Evolutionary conservation across 2,329 filamentous ascomycete genomes (phyloP).

Genomic region (Exophiala sp.): DNA sequence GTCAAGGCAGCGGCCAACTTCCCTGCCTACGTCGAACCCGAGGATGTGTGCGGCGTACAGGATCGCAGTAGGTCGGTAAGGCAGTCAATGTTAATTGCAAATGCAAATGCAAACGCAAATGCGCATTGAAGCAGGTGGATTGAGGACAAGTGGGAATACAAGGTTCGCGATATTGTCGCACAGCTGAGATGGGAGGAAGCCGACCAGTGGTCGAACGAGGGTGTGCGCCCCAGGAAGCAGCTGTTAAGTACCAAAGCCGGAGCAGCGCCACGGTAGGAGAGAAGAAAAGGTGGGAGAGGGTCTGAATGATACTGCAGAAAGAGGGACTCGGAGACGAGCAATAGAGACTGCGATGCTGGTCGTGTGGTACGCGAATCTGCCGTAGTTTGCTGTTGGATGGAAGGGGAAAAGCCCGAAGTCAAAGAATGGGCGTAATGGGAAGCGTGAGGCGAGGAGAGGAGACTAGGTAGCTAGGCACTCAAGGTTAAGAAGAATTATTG

Average conservation of each 20-base stretch:
- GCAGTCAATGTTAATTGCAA: not conserved
- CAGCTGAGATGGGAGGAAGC: not conserved
- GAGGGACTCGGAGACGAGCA: constrained; percentile 1
- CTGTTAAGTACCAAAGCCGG: not conserved
- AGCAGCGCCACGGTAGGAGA: not conserved
- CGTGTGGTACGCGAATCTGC: not conserved
- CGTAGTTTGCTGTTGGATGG: not conserved
- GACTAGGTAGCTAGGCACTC: too few relatives aligned
- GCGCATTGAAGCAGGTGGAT: not conserved
- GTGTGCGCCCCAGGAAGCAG: not conserved
- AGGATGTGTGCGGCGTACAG: not conserved
- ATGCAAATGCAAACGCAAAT: not conserved
- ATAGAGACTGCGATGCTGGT: not conserved
- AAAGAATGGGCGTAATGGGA: too few relatives aligned
- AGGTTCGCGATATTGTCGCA: constrained; percentile 10
- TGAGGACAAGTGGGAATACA: constrained; percentile 2
- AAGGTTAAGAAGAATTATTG: too few relatives aligned
- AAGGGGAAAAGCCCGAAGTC: constrained; percentile 6
- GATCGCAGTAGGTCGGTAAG: not conserved
- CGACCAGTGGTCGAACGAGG: not conserved
- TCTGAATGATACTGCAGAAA: too few relatives aligned
- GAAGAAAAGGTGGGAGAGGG: not conserved
- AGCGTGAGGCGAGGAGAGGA: too few relatives aligned
- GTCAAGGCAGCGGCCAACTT: not conserved
- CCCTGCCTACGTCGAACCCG: too few relatives aligned